A percentile compares a stretch with the other conserved stretches of the same genome.
These are phyloP conservation scores for Pleurotus salmoneostramineus DNA, from an alignment of 768 basidiomycete species.

Conservation along the genomic window DNA sequence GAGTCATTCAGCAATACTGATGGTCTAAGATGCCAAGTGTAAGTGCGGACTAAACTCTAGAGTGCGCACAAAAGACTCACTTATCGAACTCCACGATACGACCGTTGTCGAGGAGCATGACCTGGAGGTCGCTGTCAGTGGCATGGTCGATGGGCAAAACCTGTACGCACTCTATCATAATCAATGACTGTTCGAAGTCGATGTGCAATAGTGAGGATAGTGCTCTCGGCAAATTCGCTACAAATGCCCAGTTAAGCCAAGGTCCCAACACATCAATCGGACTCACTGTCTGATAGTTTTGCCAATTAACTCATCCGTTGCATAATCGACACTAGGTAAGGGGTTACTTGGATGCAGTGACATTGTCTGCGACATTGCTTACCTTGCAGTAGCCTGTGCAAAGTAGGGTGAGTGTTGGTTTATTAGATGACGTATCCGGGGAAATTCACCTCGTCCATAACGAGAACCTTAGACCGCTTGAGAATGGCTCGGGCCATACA, in stretches of 20 bases:
- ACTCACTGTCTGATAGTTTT: conserved; percentile 68
- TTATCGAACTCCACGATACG: conserved; percentile 74
- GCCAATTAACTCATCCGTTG: conserved; percentile 83
- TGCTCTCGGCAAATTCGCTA: conserved; percentile 77
- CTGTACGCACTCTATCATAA: conserved; percentile 67
- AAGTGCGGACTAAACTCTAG: neutral
- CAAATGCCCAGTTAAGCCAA: neutral
- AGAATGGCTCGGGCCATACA: conserved; percentile 88
- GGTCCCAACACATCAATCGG: neutral
- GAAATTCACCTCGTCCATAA: conserved; percentile 76
- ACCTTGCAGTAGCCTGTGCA: conserved; percentile 66
- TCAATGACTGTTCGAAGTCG: conserved; percentile 77
- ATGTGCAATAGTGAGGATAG: conserved; percentile 82
- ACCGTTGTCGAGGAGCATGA: conserved; percentile 77
- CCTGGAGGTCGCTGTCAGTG: conserved; percentile 32
- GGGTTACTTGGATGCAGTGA: neutral
- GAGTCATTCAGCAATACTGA: conserved; percentile 49
- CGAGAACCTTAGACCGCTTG: conserved; percentile 69
- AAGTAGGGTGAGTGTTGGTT: conserved; percentile 6
- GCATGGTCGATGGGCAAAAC: neutral
- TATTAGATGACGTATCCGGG: neutral
- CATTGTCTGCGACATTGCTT: neutral
- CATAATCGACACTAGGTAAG: conserved; percentile 69
- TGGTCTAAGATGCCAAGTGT: conserved; percentile 32
- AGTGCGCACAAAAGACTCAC: conserved; percentile 19